Conservation (phyloP, 495 filamentous ascomycete species). For the Penicillium waksmanii region DNA sequence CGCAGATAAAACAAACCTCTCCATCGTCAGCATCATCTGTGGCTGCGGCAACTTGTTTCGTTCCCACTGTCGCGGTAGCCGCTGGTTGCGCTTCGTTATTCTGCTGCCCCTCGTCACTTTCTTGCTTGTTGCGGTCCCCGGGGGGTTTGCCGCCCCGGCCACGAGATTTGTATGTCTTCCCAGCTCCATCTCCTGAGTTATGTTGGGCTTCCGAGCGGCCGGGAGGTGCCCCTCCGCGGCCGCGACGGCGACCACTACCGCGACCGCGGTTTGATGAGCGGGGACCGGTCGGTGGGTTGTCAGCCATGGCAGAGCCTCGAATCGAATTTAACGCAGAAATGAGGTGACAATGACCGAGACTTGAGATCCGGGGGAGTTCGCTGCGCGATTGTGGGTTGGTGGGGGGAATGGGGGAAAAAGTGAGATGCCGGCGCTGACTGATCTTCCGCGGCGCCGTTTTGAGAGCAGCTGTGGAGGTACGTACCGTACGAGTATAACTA, state of each 20-base stretch:
- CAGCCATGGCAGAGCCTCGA: slow-evolving; percentile 37
- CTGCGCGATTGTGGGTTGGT: slow-evolving; percentile 19
- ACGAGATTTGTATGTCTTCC: slow-evolving; percentile 32
- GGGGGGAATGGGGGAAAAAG: slow-evolving; percentile 27
- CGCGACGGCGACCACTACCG: slow-evolving; percentile 48
- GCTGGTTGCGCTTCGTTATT: slow-evolving; percentile 14
- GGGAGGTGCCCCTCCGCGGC: slow-evolving; percentile 41
- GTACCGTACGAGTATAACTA: neutral
- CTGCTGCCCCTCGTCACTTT: slow-evolving; percentile 20
- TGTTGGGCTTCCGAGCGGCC: slow-evolving; percentile 30
- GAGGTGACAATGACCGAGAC: slow-evolving; percentile 17
- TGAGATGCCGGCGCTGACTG: slow-evolving; percentile 31
- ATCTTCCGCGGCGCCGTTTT: slow-evolving; percentile 18
- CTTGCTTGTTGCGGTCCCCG: slow-evolving; percentile 37
- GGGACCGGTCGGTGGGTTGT: slow-evolving; percentile 33
- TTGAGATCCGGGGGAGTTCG: slow-evolving; percentile 4
- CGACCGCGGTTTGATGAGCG: slow-evolving; percentile 38
- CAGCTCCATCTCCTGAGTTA: slow-evolving; percentile 26
- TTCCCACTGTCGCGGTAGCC: slow-evolving; percentile 13
- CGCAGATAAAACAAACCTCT: slow-evolving; percentile 96
- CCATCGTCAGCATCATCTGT: slow-evolving; percentile 64
- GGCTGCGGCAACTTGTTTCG: slow-evolving; percentile 30
- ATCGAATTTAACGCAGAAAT: slow-evolving; percentile 8
- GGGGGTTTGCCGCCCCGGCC: slow-evolving; percentile 39
- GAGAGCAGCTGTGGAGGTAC: neutral